These are phyloP conservation scores for Oxalis stricta DNA, from an alignment of 441 rosid species.

Conservation along the genomic window DNA sequence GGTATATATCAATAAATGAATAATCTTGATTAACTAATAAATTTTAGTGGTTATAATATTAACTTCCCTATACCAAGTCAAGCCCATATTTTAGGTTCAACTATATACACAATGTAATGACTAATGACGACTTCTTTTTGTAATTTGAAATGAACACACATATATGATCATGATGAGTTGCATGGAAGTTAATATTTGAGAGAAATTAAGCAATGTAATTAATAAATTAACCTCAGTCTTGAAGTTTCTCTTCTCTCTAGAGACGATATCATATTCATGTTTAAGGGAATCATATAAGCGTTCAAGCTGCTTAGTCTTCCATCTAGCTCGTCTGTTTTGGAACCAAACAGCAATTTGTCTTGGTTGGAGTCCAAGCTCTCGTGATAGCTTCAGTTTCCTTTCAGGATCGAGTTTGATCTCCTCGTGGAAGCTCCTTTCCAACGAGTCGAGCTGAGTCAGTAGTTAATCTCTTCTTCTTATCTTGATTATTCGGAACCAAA, in stretches of 20 bases:
- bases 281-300: conserved; percentile 56
- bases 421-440: conserved; percentile 78
- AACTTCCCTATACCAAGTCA: too few relatives aligned
- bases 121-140: too few relatives aligned
- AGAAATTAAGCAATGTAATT: too few relatives aligned
- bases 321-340: conserved; percentile 83
- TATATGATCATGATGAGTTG: too few relatives aligned
- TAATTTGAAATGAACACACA: too few relatives aligned
- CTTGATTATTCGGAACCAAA: conserved; percentile 17
- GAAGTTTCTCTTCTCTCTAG: conserved; percentile 57
- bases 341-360: conserved; percentile 92
- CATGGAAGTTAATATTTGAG: too few relatives aligned
- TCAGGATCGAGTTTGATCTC: conserved; percentile 77
- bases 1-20: too few relatives aligned
- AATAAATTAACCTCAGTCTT: conserved; percentile 78
- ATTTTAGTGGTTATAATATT: too few relatives aligned
- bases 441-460: conserved; percentile 48
- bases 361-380: conserved; percentile 74
- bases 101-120: too few relatives aligned
- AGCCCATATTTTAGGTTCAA: too few relatives aligned
- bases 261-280: conserved; percentile 45
- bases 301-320: conserved; percentile 86
- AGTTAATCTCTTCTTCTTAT: conserved; percentile 69
- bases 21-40: too few relatives aligned
- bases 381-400: conserved; percentile 70